phyloP scores from a whole-genome alignment of 2,329 filamentous ascomycete species.

The Xylariaceae sp. region DNA sequence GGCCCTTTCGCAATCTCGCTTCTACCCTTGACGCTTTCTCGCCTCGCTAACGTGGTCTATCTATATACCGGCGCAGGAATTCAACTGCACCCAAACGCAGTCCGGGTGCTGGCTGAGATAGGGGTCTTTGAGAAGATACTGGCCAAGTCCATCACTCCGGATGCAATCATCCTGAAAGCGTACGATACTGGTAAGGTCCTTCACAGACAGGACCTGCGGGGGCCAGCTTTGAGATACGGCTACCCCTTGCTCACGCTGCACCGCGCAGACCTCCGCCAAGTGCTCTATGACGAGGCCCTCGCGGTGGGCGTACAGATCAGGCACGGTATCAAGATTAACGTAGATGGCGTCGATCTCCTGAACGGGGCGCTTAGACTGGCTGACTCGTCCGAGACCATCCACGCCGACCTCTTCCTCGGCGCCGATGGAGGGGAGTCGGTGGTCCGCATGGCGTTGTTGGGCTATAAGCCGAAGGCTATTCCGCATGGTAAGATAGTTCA shows the following conservation, averaged over 20 bases:
- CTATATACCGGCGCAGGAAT: conserved; percentile 18
- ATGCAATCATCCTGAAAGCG: conserved; percentile 16
- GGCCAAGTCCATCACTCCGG: conserved; percentile 12
- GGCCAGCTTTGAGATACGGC: conserved; percentile 10
- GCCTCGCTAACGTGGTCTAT: conserved; percentile 1
- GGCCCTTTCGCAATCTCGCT: not conserved
- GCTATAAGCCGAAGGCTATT: conserved; percentile 12
- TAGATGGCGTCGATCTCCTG: conserved; percentile 9
- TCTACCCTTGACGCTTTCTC: not conserved
- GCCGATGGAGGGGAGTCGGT: conserved; percentile 16
- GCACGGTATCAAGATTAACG: conserved; percentile 15
- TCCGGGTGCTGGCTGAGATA: conserved; percentile 18
- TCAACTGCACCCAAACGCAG: conserved; percentile 21
- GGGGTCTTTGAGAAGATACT: conserved; percentile 17
- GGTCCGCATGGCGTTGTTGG: conserved; percentile 12
- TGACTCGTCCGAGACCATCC: conserved; percentile 7
- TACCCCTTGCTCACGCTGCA: conserved; percentile 20
- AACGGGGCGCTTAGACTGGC: conserved; percentile 7
- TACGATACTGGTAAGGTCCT: conserved; percentile 18
- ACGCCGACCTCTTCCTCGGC: conserved; percentile 17
- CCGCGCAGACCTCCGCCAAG: conserved; percentile 18
- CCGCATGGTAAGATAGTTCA: conserved; percentile 21
- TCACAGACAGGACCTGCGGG: conserved; percentile 17
- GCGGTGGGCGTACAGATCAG: conserved; percentile 13
- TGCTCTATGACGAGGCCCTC: conserved; percentile 19